phyloP scores from a whole-genome alignment of 352 stramenopile species.

The Paralagenidium karlingii region DNA sequence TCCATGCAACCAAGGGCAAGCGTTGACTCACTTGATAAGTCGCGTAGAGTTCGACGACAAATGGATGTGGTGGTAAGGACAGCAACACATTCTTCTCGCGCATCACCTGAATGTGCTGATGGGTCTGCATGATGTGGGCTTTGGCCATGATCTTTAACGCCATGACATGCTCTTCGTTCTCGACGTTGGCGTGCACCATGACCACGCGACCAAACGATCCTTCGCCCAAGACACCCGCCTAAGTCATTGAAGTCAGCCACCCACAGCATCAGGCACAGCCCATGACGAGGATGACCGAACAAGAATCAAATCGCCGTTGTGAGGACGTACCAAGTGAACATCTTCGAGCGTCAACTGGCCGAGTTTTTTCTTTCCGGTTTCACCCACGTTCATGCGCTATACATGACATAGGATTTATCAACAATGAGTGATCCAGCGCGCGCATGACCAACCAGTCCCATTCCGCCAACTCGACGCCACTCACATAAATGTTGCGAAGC shows the following conservation, averaged over 20 bases:
- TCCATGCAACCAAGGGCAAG: not conserved
- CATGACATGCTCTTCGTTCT: constrained; percentile 48
- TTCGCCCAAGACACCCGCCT: constrained; percentile 86
- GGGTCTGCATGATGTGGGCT: constrained; percentile 86
- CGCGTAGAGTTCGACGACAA: constrained; percentile 85
- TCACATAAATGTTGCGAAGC: too few relatives aligned
- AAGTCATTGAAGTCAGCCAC: too few relatives aligned
- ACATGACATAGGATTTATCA: constrained; percentile 2
- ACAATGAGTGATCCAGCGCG: constrained; percentile 46
- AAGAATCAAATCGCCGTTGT: not conserved
- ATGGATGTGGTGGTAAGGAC: constrained; percentile 78
- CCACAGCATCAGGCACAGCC: not conserved
- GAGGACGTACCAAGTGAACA: constrained; percentile 46
- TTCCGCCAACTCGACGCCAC: too few relatives aligned
- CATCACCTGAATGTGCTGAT: constrained; percentile 88
- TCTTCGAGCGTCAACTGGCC: constrained; percentile 42
- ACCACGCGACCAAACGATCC: constrained; percentile 95
- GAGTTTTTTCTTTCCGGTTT: constrained; percentile 29
- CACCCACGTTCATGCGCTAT: constrained; percentile 33
- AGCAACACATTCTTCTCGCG: constrained; percentile 87
- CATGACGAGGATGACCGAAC: too few relatives aligned
- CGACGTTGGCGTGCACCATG: constrained; percentile 66
- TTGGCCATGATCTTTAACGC: constrained; percentile 92
- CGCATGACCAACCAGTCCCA: too few relatives aligned
- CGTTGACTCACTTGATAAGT: constrained; percentile 76